Evolutionary conservation across 2,329 filamentous ascomycete genomes (phyloP), one percentile per base, ranked within the genome.

Genomic region (Cytospora leucostoma): DNA sequence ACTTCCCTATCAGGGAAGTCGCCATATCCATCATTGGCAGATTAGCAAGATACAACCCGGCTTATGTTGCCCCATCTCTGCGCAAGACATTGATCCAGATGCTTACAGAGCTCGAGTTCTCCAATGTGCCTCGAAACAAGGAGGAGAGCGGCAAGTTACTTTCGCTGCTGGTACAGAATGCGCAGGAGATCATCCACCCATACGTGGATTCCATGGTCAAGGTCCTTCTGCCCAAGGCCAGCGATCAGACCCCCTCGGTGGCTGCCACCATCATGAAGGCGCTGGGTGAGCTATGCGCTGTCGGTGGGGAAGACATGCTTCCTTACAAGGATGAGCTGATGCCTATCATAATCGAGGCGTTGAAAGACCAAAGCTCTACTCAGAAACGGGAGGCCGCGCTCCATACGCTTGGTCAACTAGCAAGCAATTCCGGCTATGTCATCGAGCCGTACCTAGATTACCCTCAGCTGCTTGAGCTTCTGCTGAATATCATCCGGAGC

Each of bases 131-230:
- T 8, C 87, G 92, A 54, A 96, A 94, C 76, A 98, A 98, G 76
- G 94, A 98, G 76, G 95, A 99, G 75, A 97, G 93, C 70, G 93
- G 95, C 11, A 93, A 93, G 72, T 81, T 99, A 3, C 89, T 99
- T 67, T 96, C 93, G 69, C 85, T 98, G 62, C 86, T 99, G 47
- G 94, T 98, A 8, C 90, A 93, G 67, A 96, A 97, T 71, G 94
- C 95, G 0, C 94, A 96, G 65, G 90, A 89, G 61, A 83, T 99
- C 13, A 96, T 99, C 73, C 94, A 94, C 74, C 94, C 95, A 3
- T 98, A 98, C 71, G 95, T 99, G 53, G 93, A 97, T 71, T 93
- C 95, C 1, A 98, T 99, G 85, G 91, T 98, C 60, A 90, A 90
- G 13, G 93, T 97, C 1, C 84, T 99, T n/a, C 80, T 99, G 2